Percentiles rank a stretch among this genome's conserved stretches.
Conservation (phyloP, 208 protist species). For the Leishmania tropica region DNA sequence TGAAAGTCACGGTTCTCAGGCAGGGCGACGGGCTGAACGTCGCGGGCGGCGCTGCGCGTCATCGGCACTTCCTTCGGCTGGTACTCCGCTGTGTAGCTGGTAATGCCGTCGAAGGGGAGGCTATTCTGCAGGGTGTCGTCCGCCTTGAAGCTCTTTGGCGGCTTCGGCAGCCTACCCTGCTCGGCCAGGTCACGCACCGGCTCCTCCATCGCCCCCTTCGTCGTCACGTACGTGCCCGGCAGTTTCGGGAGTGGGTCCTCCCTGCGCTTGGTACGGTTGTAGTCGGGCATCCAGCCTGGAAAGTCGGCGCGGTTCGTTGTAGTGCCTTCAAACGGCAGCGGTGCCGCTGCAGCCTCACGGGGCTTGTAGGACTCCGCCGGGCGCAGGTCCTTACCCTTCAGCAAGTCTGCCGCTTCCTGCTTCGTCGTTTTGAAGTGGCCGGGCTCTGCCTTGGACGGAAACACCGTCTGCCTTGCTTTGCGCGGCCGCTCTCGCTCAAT, state of each 20-base stretch:
- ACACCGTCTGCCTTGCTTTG: conserved; percentile 43
- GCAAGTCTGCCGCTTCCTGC: conserved; percentile 84
- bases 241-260: conserved; percentile 81
- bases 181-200: conserved; percentile 63
- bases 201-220: conserved; percentile 82
- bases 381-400: conserved; percentile 71
- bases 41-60: conserved; percentile 33
- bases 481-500: conserved; percentile 54
- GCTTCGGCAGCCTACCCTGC: conserved; percentile 55
- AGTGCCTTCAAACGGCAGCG: conserved; percentile 82
- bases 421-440: conserved; percentile 91
- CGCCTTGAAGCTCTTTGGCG: conserved; percentile 78
- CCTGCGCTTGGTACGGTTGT: conserved; percentile 63
- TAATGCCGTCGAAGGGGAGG: conserved; percentile 85
- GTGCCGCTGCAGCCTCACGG: conserved; percentile 42
- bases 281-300: conserved; percentile 84
- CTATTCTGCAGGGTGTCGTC: conserved; percentile 55
- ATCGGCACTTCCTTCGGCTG: conserved; percentile 80
- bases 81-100: conserved; percentile 89
- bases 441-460: conserved; percentile 79
- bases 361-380: conserved; percentile 90
- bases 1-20: conserved; percentile 89
- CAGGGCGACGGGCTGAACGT: conserved; percentile 24
- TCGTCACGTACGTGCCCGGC: conserved; percentile 81
- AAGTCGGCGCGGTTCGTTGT: conserved; percentile 89